These are phyloP conservation scores for Acmispon strigosus DNA, from an alignment of 306 rosid genomes.

Conservation along the genomic window DNA sequence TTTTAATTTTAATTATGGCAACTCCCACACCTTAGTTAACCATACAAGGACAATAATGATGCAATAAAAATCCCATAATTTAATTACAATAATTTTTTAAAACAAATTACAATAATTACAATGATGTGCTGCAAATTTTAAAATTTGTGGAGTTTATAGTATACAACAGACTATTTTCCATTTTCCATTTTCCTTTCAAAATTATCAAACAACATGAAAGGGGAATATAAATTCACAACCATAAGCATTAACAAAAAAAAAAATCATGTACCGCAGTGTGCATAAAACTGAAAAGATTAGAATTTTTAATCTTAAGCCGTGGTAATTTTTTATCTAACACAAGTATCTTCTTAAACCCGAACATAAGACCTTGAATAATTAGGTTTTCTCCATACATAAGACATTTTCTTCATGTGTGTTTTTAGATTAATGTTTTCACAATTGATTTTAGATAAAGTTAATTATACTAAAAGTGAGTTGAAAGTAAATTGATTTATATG, in stretches of 20 bases:
- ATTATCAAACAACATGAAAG: too few relatives aligned
- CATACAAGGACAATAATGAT: constrained; percentile 21
- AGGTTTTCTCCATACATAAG: too few relatives aligned
- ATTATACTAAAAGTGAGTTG: too few relatives aligned
- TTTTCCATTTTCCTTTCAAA: background rate
- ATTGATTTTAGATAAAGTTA: too few relatives aligned
- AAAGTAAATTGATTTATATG: too few relatives aligned
- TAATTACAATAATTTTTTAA: too few relatives aligned
- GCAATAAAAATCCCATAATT: constrained; percentile 13
- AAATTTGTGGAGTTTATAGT: background rate
- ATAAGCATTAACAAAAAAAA: constrained; percentile 4
- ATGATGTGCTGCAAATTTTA: background rate
- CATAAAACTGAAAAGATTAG: background rate
- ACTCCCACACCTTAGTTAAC: constrained; percentile 37
- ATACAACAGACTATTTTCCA: background rate
- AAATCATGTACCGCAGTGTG: background rate
- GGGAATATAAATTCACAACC: too few relatives aligned
- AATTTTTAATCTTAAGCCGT: background rate
- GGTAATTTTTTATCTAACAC: background rate
- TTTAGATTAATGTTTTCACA: too few relatives aligned
- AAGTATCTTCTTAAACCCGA: too few relatives aligned
- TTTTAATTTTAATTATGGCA: too few relatives aligned
- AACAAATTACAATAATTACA: constrained; percentile 5
- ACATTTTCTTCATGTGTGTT: too few relatives aligned
- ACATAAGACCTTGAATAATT: too few relatives aligned